Base-by-base conservation (phyloP, 805 yeast species). In the Pichia sporocuriosa region DNA sequence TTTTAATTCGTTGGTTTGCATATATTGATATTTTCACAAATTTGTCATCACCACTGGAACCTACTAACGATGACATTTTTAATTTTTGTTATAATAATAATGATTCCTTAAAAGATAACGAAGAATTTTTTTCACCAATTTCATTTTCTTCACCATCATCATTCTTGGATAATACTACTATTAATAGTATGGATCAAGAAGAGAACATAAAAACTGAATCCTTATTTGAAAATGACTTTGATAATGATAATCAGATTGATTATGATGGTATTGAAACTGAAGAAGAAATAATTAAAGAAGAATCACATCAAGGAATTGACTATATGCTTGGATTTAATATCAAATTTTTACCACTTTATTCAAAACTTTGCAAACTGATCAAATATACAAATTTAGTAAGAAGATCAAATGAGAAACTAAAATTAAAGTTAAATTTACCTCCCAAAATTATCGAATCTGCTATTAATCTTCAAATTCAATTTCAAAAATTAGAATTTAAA, bases 321-420 rank as follows among this genome's bases (percentile, higher is more conserved):
- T 73, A 72, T 43, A 63, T 80, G 37, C 62, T 72, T 40, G 94
- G 93, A 1, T 75, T 84, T 55, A 88, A 84, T 48, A 65, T 79
- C 11, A 68, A 67, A 45, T 68, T 82, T 43, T 62, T 84, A 17
- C 81, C 84, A 0, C 67, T 71, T 25, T 75, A 76, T 46, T 69
- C 81, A 17, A 70, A 75, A 32, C 68, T 80, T 9, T 59, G 69
- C 13, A 51, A 56, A 32, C 47, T 75, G 32, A 65, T 72, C 20
- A 60, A 68, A 36, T 49, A 58, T 36, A 44, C 57, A 22, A 54
- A 59, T 21, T 28, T 60, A 6, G 31, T 43, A 2, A 37, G 52
- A 13, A 40, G 43, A 12, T 20, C 46, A 3, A 37, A 50, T 24
- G 38, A 17, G 6, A 25, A 8, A 20, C 31, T n/a, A 19, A 45